phyloP scores from a whole-genome alignment of 2,329 filamentous ascomycete species.

The Elsinoe ampelina region DNA sequence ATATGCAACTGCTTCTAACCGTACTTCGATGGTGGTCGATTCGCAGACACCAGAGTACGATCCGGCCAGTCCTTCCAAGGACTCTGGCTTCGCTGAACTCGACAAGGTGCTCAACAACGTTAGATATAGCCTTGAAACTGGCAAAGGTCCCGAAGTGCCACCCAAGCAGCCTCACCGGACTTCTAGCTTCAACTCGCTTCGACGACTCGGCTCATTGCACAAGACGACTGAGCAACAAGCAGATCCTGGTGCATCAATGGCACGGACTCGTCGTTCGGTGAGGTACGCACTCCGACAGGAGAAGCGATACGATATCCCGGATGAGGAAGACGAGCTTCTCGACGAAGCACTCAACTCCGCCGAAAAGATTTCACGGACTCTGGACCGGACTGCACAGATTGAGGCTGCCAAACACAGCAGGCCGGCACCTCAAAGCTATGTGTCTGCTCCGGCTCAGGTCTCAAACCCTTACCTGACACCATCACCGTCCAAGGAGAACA shows the following conservation, averaged over 20 bases:
- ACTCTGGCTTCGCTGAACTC: constrained; percentile 48
- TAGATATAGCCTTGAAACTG: constrained; percentile 46
- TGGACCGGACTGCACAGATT: constrained; percentile 43
- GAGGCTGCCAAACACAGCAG: constrained; percentile 23
- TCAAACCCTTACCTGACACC: constrained; percentile 57
- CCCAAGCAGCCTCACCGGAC: constrained; percentile 17
- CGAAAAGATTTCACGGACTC: constrained; percentile 60
- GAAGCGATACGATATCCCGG: constrained; percentile 84
- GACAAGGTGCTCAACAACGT: constrained; percentile 54
- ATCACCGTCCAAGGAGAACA: constrained; percentile 73
- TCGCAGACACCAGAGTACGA: constrained; percentile 18
- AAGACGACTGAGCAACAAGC: constrained; percentile 42
- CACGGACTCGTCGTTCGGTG: constrained; percentile 69
- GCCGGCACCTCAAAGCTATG: constrained; percentile 50
- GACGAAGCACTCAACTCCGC: constrained; percentile 80
- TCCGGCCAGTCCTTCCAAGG: constrained; percentile 33
- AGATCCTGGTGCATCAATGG: constrained; percentile 60
- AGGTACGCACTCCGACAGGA: constrained; percentile 60
- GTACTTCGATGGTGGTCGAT: constrained; percentile 75
- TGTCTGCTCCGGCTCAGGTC: constrained; percentile 50
- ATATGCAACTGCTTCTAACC: constrained; percentile 71
- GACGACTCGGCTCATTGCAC: constrained; percentile 38
- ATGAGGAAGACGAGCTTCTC: constrained; percentile 91
- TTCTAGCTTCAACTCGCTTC: constrained; percentile 19
- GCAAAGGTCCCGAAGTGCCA: constrained; percentile 8